Conservation (phyloP, 192 early-diverging fungal genomes). For the Backusella circina region DNA sequence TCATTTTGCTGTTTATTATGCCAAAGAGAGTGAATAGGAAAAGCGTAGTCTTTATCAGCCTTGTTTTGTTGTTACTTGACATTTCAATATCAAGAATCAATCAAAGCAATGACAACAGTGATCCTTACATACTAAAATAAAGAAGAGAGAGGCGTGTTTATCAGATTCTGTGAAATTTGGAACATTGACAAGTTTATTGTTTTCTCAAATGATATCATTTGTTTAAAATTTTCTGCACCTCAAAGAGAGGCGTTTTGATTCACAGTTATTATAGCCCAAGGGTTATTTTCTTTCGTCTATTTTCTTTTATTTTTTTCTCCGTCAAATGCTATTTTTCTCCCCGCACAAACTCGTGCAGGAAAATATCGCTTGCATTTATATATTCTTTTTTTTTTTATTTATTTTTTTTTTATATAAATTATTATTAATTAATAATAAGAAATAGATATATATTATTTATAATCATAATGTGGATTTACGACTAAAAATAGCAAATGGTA, state of each 20-base stretch:
- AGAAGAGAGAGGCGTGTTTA: neutral
- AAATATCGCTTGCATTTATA: neutral
- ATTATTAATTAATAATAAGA: no score
- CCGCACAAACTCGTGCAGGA: neutral
- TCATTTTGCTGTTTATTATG: neutral
- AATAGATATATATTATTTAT: no score
- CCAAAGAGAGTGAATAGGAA: neutral
- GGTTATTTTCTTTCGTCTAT: neutral
- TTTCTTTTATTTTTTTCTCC: neutral
- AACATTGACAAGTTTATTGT: neutral
- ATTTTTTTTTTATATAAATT: no score
- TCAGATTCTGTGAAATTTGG: neutral
- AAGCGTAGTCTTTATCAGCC: neutral
- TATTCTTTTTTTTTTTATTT: no score
- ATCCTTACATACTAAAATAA: no score
- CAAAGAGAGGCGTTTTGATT: neutral
- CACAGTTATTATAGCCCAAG: neutral
- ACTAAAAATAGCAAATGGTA: no score
- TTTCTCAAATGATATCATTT: no score
- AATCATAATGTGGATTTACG: no score
- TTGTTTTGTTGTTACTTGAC: neutral
- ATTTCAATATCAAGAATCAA: no score
- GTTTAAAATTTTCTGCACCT: neutral
- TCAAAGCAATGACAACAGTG: no score
- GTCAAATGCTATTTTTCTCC: neutral